Evolutionary conservation across 805 yeast genomes (phyloP), one percentile per base, ranked within the genome.

Genomic region (Myxozyma geophila): DNA sequence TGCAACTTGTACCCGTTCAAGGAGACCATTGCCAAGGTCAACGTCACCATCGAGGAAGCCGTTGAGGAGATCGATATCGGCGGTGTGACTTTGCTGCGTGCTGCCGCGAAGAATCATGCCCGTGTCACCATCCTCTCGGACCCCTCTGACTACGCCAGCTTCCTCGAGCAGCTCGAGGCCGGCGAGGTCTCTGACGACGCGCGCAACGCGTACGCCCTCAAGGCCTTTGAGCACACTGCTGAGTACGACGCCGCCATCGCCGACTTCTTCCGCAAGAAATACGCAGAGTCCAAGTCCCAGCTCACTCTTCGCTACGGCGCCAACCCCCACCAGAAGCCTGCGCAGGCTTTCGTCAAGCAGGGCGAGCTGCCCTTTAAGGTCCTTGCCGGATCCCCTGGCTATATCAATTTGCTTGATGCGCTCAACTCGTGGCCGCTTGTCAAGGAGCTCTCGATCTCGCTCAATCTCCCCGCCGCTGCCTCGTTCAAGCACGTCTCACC

Each of bases 61-160:
- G 98, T 95, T 59, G 99, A 95, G 82, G 98, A 95, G 79, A 88
- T 95, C 72, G 99, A 95, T 76, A 95, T 95, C 75, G 99, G 99
- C 74, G 96, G 99, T 77, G 99, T 95, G 65, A 95, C 99, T 51
- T 82, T 95, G 70, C 83, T 95, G 76, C 88, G 99, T 80, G 99
- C 99, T 53, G 99, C 99, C 65, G 99, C 99, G 69, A 95, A 95
- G 82, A 95, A 95, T 81, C 99, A 95, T 79, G 82, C 95, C 67
- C 87, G 99, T 80, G 99, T 95, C 63, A 90, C 97, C 66, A 92
- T 95, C 70, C 82, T 95, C 73, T 89, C 96, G 37, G 99, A 95
- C 80, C 99, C 99, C 70, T 82, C 82, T 58, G 99, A 95, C 79
- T 95, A 95, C 80, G 86, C 97, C 59, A 83, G 81, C 54, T 95